These are phyloP conservation scores for Vicia faba DNA, from an alignment of 306 rosid genomes.

Conservation along the genomic window DNA sequence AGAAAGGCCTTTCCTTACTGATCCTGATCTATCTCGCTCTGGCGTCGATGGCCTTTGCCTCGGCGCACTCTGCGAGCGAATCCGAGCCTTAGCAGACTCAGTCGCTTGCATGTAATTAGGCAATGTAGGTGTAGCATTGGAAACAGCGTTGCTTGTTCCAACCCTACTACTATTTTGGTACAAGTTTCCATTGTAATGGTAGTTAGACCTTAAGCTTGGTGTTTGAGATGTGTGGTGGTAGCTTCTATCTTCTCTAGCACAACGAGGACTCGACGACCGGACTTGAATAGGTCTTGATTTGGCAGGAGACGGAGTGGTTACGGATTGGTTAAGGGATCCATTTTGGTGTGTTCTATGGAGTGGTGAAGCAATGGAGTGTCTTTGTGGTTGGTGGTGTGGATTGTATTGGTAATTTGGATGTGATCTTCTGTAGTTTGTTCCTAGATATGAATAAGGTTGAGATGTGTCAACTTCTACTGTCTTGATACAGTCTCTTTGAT, in stretches of 20 bases:
- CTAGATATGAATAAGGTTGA: constrained; percentile 71
- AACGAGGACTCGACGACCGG: constrained; percentile 81
- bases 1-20: constrained; percentile 85
- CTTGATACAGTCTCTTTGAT: constrained; percentile 79
- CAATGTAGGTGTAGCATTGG: constrained; percentile 41
- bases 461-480: constrained; percentile 89
- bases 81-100: constrained; percentile 90
- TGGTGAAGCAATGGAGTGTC: constrained; percentile 67
- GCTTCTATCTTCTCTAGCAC: constrained; percentile 66
- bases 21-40: constrained; percentile 82
- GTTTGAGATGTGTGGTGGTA: constrained; percentile 68
- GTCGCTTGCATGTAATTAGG: constrained; percentile 99
- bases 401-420: constrained; percentile 67
- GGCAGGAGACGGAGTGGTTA: constrained; percentile 80
- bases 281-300: constrained; percentile 72
- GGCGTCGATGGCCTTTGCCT: constrained; percentile 91
- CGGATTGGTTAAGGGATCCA: constrained; percentile 54
- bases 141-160: constrained; percentile 44
- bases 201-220: constrained; percentile 85
- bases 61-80: constrained; percentile 90
- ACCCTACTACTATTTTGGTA: constrained; percentile 53
- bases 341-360: constrained; percentile 61
- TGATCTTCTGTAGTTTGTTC: constrained; percentile 66
- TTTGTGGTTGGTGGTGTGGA: constrained; percentile 66
- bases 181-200: constrained; percentile 59